Evolutionary conservation across 1,284 basidiomycete genomes (phyloP).

Genomic region (Polyporus tsugae): DNA sequence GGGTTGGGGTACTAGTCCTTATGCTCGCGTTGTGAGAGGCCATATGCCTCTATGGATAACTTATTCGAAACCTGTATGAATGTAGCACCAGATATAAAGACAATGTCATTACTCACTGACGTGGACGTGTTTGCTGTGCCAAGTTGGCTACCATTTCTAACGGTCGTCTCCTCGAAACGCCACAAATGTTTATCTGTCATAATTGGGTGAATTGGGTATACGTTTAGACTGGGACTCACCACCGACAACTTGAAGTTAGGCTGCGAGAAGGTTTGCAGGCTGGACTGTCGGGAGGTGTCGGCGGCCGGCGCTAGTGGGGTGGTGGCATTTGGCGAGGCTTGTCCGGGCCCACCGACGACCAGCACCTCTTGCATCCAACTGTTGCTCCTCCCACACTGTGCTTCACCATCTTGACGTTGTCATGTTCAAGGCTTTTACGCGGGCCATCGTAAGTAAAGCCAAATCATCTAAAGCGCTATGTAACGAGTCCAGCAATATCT

Average conservation of each 20-base stretch:
- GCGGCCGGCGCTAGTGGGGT: neutral
- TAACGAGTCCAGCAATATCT: neutral
- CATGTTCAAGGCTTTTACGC: conserved; percentile 31
- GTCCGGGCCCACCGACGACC: neutral
- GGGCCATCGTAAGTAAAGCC: conserved; percentile 17
- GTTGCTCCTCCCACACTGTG: neutral
- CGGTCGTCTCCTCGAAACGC: neutral
- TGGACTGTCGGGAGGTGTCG: too few relatives aligned
- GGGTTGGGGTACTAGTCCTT: neutral
- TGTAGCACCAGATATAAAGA: neutral
- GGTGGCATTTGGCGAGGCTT: neutral
- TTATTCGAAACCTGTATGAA: neutral
- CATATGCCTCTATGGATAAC: neutral
- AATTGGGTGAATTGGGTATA: too few relatives aligned
- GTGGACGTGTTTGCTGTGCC: neutral
- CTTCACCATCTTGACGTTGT: neutral
- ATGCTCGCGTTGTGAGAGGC: neutral
- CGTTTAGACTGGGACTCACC: too few relatives aligned
- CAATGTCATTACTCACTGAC: neutral
- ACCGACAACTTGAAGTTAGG: too few relatives aligned
- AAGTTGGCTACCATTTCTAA: neutral
- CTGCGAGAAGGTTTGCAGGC: too few relatives aligned
- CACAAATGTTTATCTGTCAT: neutral
- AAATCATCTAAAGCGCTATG: neutral
- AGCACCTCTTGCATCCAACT: neutral